A percentile compares a stretch with the other conserved stretches of the same genome.
Evolutionary conservation across 73 alveolate genomes (phyloP).

Genomic region (Paramecium pentaurelia): DNA sequence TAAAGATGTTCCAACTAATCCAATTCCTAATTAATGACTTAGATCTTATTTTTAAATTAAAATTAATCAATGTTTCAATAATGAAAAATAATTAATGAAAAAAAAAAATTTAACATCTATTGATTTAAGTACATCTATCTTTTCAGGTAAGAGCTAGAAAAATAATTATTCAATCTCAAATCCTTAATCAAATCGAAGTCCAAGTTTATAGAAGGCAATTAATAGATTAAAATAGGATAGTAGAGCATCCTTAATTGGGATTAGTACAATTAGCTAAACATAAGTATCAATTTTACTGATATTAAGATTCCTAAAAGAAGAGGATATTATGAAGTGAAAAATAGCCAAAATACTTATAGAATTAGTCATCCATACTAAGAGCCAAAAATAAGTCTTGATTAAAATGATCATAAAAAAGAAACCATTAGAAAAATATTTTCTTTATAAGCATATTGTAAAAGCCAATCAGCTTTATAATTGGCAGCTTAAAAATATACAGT

Average conservation of each 20-base stretch:
- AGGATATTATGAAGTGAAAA: not conserved
- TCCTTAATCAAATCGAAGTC: not conserved
- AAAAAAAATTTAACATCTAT: not conserved
- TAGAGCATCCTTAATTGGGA: not conserved
- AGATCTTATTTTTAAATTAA: not conserved
- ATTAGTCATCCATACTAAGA: not conserved
- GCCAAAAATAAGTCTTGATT: not conserved
- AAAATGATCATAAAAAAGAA: not conserved
- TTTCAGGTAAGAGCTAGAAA: not conserved
- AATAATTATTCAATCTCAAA: not conserved
- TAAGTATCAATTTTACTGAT: not conserved
- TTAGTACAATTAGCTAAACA: not conserved
- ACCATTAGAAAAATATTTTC: not conserved
- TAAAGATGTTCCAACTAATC: not conserved
- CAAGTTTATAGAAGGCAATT: not conserved
- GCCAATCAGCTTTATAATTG: not conserved
- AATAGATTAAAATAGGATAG: not conserved
- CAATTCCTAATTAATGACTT: not conserved
- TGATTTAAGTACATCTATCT: not conserved
- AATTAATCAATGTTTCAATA: not conserved
- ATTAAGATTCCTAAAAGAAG: not conserved
- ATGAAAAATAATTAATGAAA: not conserved
- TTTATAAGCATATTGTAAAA: not conserved
- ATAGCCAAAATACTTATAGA: not conserved
- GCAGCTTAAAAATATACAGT: not conserved